phyloP scores from a whole-genome alignment of 441 rosid genomes.

The Viola pubescens region DNA sequence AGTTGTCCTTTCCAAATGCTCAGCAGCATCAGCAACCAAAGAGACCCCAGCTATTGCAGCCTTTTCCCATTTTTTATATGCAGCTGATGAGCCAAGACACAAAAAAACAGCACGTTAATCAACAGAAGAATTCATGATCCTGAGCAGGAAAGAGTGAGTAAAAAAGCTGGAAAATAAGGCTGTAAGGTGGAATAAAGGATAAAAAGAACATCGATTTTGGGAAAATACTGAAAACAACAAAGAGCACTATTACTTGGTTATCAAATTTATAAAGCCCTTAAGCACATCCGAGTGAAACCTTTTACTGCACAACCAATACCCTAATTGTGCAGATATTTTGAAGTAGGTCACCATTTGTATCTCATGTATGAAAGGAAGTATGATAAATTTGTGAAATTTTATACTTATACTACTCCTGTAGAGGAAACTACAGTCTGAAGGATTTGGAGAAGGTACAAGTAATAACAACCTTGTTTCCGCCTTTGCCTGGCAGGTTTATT shows the following conservation, averaged over 20 bases:
- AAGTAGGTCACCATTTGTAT: too few species aligned
- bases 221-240: background rate
- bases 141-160: conserved; percentile 2
- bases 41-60: conserved; percentile 99
- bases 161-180: conserved; percentile 5
- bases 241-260: too few species aligned
- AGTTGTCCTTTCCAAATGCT: conserved; percentile 74
- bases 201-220: background rate
- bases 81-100: conserved; percentile 47
- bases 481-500: conserved; percentile 71
- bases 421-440: background rate
- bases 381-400: too few species aligned
- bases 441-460: background rate
- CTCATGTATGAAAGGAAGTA: too few species aligned
- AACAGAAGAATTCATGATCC: background rate
- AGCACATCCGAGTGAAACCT: too few species aligned
- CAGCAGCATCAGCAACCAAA: conserved; percentile 99
- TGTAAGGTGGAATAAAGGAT: background rate
- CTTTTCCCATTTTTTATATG: conserved; percentile 91
- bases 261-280: too few species aligned
- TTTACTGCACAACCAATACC: too few species aligned
- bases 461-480: conserved; percentile 59
- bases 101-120: conserved; percentile 12
- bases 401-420: too few species aligned
- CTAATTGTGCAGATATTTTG: too few species aligned